Base-by-base conservation (phyloP, 345 rosid species). In the Boechera retrofracta region DNA sequence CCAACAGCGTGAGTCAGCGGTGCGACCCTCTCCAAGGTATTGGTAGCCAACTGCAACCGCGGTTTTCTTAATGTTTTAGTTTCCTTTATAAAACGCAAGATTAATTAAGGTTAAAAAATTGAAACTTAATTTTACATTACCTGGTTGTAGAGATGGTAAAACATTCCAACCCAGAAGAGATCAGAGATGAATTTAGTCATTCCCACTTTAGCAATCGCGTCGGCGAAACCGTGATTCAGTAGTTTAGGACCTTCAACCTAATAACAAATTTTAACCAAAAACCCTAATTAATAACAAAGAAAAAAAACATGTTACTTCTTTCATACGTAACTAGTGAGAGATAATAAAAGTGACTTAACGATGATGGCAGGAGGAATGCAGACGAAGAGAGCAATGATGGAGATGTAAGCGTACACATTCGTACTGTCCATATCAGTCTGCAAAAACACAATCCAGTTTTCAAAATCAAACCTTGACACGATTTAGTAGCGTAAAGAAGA, bases 381-480 rank as follows among this genome's bases (percentile, higher is more conserved):
- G 76, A 90, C 90, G 45, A 90, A 0, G 75, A 94, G 98, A 54
- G 99, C 98, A 5, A 92, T 92, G 75, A 94, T 92, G 71, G 99
- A 92, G 77, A 94, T 94, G 86, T 95, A 95, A 65, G 99, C 98
- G 64, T 92, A 95, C 29, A 92, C 8, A 73, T 95, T 92, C 36
- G 98, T 95, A 78, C 97, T 95, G 87, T 95, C 99, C 98, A 95
- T 95, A 71, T 87, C 98, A 70, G 99, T 95, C 97, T 92, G 90
- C 24, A 72, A 55, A 49, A 28, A 7, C 31, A 33, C 10, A 64
- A 38, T 8, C 12, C 0, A 1, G 15, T 48, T 38, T 12, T 16
- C 7, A 18, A 26, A 47, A 67, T 42, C 49, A 1, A 49, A 71
- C 21, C 47, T 36, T 31, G n/a, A 35, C 9, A 0, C 0, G 18